Evolutionary conservation across 2,329 filamentous ascomycete genomes (phyloP).

Genomic region (Colletotrichum nymphaeae): DNA sequence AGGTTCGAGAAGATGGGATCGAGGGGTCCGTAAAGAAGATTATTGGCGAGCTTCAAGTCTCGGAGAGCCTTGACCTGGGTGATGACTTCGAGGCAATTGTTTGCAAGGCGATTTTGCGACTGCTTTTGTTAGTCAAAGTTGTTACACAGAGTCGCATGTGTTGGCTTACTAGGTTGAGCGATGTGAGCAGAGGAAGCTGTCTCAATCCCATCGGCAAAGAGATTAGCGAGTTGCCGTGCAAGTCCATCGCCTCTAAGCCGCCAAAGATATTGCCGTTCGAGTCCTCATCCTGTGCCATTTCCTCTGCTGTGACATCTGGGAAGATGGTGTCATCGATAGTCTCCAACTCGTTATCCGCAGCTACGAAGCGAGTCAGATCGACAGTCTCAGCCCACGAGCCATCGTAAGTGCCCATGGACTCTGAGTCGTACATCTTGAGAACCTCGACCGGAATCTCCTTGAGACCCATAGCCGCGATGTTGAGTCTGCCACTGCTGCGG

Average conservation of each 20-base stretch:
- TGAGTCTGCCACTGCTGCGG: conserved; percentile 82
- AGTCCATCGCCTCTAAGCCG: conserved; percentile 81
- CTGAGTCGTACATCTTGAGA: conserved; percentile 88
- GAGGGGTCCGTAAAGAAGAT: conserved; percentile 77
- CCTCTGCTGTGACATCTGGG: conserved; percentile 73
- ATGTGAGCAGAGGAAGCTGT: conserved; percentile 78
- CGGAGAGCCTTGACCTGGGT: conserved; percentile 77
- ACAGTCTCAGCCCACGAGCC: conserved; percentile 92
- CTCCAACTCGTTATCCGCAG: conserved; percentile 90
- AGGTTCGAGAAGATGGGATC: conserved; percentile 73
- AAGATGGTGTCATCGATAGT: conserved; percentile 80
- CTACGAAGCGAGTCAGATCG: conserved; percentile 85
- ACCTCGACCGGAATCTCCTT: conserved; percentile 85
- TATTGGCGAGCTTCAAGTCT: conserved; percentile 85
- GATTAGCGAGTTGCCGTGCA: conserved; percentile 85
- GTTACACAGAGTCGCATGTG: neutral
- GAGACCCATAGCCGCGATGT: conserved; percentile 86
- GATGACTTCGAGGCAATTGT: conserved; percentile 78
- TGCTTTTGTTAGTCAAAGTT: conserved; percentile 46
- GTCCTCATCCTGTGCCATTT: conserved; percentile 73
- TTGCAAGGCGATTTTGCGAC: conserved; percentile 85
- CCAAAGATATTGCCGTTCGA: conserved; percentile 81
- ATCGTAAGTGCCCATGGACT: conserved; percentile 70
- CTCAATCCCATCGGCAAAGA: conserved; percentile 81
- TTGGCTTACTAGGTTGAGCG: conserved; percentile 80